Evolutionary conservation across 2,329 filamentous ascomycete genomes (phyloP).

Genomic region (Fonsecaea multimorphosa): DNA sequence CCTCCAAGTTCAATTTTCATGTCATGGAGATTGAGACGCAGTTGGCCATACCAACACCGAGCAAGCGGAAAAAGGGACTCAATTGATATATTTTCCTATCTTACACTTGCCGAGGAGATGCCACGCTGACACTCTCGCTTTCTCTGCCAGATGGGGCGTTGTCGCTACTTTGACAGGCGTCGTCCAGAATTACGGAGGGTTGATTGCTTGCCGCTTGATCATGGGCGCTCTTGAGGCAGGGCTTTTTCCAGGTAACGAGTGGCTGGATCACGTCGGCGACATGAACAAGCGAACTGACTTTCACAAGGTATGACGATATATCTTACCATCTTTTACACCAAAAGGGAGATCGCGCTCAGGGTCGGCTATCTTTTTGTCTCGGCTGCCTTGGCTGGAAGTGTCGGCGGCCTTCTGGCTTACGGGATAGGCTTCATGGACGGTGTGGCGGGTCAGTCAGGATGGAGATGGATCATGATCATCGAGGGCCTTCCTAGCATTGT

Average conservation of each 20-base stretch:
- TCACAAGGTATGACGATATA: conserved; percentile 55
- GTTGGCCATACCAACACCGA: background rate
- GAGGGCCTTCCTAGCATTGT: conserved; percentile 56
- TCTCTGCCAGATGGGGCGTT: conserved; percentile 52
- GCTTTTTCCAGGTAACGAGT: conserved; percentile 45
- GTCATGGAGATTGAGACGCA: background rate
- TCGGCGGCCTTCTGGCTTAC: conserved; percentile 59
- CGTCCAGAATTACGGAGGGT: conserved; percentile 54
- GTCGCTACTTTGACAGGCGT: conserved; percentile 60
- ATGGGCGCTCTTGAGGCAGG: conserved; percentile 51
- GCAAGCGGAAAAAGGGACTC: background rate
- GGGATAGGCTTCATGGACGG: conserved; percentile 61
- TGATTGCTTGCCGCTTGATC: conserved; percentile 57
- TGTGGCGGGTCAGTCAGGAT: conserved; percentile 53
- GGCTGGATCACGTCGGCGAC: background rate
- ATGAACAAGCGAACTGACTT: conserved; percentile 21
- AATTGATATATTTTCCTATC: background rate
- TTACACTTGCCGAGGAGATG: background rate
- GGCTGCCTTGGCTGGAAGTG: conserved; percentile 58
- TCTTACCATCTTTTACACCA: conserved; percentile 55
- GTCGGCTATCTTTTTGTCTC: conserved; percentile 55
- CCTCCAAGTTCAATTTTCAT: conserved; percentile 8
- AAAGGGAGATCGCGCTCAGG: conserved; percentile 51
- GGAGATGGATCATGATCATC: conserved; percentile 62
- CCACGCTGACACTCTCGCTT: background rate